Evolutionary conservation across 2,329 filamentous ascomycete species (phyloP).

Genomic region (Apiospora pterosperma): DNA sequence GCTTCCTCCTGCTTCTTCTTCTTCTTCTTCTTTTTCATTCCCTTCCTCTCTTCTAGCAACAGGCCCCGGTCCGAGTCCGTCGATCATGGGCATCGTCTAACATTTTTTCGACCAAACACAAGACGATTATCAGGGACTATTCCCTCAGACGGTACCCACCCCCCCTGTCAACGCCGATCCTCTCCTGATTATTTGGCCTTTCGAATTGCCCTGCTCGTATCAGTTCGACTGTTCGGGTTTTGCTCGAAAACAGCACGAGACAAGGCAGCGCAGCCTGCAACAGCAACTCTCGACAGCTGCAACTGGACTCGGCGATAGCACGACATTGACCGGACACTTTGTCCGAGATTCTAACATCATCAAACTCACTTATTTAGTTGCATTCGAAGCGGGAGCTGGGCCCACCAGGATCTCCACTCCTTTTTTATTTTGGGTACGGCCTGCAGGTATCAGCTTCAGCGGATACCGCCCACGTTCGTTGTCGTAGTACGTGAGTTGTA

Average conservation of each 20-base stretch:
- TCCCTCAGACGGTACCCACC: slow-evolving; percentile 2
- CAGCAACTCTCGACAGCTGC: background rate
- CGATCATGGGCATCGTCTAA: slow-evolving; percentile 1
- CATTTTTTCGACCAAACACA: slow-evolving; percentile 1
- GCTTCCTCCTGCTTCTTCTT: background rate
- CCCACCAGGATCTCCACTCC: background rate
- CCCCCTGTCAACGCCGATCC: slow-evolving; percentile 1
- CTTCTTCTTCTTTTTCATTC: background rate
- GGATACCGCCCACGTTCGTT: slow-evolving; percentile 1
- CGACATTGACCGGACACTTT: background rate
- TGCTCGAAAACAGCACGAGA: background rate
- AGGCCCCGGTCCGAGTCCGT: background rate
- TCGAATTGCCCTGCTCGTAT: background rate
- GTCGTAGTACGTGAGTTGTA: background rate
- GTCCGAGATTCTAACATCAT: background rate
- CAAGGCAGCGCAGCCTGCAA: background rate
- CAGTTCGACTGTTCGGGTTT: background rate
- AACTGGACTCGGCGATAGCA: background rate
- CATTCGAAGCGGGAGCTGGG: background rate
- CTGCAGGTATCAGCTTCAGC: slow-evolving; percentile 1
- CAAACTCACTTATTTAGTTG: slow-evolving; percentile 2
- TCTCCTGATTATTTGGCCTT: background rate
- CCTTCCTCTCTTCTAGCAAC: background rate
- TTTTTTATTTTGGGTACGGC: slow-evolving; percentile 3
- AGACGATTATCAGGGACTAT: slow-evolving; percentile 1